Evolutionary conservation across 352 stramenopile species (phyloP), one percentile per base, ranked within the genome.

Genomic region (Hyaloperonospora brassicae): DNA sequence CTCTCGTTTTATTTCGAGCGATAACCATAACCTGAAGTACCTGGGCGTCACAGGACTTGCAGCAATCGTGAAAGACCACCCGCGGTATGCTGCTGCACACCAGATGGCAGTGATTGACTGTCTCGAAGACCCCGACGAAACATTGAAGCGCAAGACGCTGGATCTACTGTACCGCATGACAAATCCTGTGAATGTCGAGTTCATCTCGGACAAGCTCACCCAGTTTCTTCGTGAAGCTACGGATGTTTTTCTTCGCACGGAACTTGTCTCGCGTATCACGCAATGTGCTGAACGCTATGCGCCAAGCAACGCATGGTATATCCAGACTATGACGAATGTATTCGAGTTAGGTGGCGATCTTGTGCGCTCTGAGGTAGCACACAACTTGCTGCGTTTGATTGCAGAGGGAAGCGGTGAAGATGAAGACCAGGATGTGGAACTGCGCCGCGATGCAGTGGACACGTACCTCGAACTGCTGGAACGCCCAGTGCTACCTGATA

Each of bases 61-160:
- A 22, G 85, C 93, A 10, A 99, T 99, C 66, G 97, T 99, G 5
- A 95, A 96, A 67, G 87, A 97, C 71, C 82, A 96, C 55, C 85
- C 86, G n/a, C 75, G 80, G 0, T 99, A 99, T 71, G 97, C 97
- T 14, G 95, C 96, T 5, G 93, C 97, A 46, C 97, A 99, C 81
- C 97, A 99, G 84, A 96, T 99, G 86, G 94, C 96, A 17, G 97
- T 99, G 21, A 99, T 99, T 64, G 97, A 99, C 73, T 99, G 97
- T 65, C 75, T 99, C 7, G 96, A 99, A 80, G 96, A 99, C 73
- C 86, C 92, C 0, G 97, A 99, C 72, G 97, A 99, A 76, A 99
- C 97, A 35, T 80, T 99, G 17, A 98, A 99, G 79, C 86, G 96
- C 46, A 99, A 99, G 82, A 99, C 96, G 24, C 70, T 98, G 43